phyloP scores from a whole-genome alignment of 2,329 filamentous ascomycete genomes.

The Paradendryphiella salina region DNA sequence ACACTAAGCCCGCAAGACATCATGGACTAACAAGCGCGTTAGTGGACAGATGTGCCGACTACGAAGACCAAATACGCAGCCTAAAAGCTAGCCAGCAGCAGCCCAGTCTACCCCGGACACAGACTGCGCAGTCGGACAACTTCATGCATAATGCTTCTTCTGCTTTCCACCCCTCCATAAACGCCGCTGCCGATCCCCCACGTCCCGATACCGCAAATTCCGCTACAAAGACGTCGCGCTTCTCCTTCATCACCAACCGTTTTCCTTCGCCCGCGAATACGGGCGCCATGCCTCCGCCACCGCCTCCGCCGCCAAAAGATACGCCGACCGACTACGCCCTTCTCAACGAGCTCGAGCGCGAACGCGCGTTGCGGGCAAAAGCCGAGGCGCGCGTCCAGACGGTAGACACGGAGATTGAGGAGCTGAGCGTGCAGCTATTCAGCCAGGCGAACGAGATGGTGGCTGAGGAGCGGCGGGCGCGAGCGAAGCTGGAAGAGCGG shows the following conservation, averaged over 20 bases:
- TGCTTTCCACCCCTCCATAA: constrained; percentile 22
- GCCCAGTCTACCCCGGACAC: constrained; percentile 10
- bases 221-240: constrained; percentile 45
- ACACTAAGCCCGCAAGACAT: not conserved
- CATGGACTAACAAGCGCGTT: constrained; percentile 8
- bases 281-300: constrained; percentile 40
- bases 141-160: constrained; percentile 15
- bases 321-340: constrained; percentile 53
- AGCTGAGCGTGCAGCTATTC: constrained; percentile 74
- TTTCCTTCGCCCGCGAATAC: constrained; percentile 41
- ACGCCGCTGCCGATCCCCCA: constrained; percentile 23
- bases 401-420: constrained; percentile 74
- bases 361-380: constrained; percentile 66
- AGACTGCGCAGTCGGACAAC: constrained; percentile 17
- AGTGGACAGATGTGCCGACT: constrained; percentile 68
- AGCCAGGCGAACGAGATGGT: constrained; percentile 90
- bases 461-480: constrained; percentile 70
- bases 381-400: constrained; percentile 70
- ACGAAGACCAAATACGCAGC: constrained; percentile 73
- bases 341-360: constrained; percentile 65
- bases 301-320: constrained; percentile 16
- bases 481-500: constrained; percentile 71
- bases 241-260: constrained; percentile 50
- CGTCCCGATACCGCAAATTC: constrained; percentile 38
- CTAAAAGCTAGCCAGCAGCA: constrained; percentile 43